These are phyloP conservation scores for Kurtzmaniella cleridarum DNA, from an alignment of 805 yeast species.

Conservation along the genomic window DNA sequence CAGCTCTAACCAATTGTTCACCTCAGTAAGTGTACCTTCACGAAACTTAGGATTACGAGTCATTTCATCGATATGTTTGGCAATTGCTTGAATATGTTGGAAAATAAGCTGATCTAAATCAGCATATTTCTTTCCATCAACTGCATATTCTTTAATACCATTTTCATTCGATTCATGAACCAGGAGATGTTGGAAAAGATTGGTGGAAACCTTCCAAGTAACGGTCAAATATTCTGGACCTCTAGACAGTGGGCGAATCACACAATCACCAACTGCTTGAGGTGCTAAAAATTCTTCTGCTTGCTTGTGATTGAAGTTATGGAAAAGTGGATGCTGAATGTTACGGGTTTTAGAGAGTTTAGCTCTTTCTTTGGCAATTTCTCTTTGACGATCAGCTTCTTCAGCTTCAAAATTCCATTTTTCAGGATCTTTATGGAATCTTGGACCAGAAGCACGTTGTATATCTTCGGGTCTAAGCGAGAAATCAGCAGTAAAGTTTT, in stretches of 20 bases:
- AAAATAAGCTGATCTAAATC: slow-evolving; percentile 93
- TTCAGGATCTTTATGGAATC: slow-evolving; percentile 47
- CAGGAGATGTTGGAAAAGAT: slow-evolving; percentile 85
- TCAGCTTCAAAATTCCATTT: slow-evolving; percentile 83
- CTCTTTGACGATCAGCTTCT: slow-evolving; percentile 54
- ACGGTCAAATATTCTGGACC: slow-evolving; percentile 86
- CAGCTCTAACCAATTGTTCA: slow-evolving; percentile 78
- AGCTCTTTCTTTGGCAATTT: slow-evolving; percentile 55
- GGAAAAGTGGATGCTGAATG: slow-evolving; percentile 88
- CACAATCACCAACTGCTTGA: slow-evolving; percentile 83
- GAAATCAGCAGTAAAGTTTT: slow-evolving; percentile 66
- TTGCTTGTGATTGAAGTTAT: slow-evolving; percentile 73
- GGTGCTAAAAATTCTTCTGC: slow-evolving; percentile 94
- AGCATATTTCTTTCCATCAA: slow-evolving; percentile 65
- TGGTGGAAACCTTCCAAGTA: slow-evolving; percentile 94
- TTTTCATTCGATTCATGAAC: slow-evolving; percentile 69
- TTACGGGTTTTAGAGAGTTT: slow-evolving; percentile 68
- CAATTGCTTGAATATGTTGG: slow-evolving; percentile 78
- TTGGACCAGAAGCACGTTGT: slow-evolving; percentile 44
- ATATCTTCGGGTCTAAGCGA: slow-evolving; percentile 67
- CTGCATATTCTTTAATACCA: slow-evolving; percentile 48
- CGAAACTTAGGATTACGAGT: slow-evolving; percentile 83
- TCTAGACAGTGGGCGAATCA: slow-evolving; percentile 88
- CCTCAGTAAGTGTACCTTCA: slow-evolving; percentile 72
- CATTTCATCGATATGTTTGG: slow-evolving; percentile 79